phyloP scores from a whole-genome alignment of 202 grass and related monocot genomes.

The Eragrostis tef region DNA sequence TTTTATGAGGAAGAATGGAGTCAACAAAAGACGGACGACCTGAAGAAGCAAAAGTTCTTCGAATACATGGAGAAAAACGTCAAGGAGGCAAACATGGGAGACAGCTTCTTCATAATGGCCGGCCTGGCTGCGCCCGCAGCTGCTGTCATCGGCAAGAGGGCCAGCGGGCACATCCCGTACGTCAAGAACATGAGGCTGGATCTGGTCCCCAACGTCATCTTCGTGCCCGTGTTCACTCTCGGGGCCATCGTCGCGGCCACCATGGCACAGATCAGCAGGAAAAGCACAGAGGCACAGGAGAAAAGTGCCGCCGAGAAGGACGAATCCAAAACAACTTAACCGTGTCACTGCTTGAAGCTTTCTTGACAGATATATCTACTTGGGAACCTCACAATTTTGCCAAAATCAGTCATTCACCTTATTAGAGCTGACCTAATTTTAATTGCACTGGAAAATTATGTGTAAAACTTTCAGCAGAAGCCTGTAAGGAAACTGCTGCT shows the following conservation, averaged over 20 bases:
- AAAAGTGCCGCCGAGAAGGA: not conserved
- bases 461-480: not conserved
- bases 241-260: conserved; percentile 44
- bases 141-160: conserved; percentile 54
- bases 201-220: conserved; percentile 61
- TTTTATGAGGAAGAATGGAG: not conserved
- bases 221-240: conserved; percentile 65
- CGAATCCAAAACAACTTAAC: not conserved
- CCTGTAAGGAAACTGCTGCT: conserved; percentile 13
- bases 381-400: not conserved
- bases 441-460: conserved; percentile 4
- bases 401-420: not conserved
- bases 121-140: conserved; percentile 46
- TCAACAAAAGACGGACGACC: fast-evolving
- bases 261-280: conserved; percentile 42
- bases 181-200: conserved; percentile 72
- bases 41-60: not conserved
- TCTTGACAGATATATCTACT: conserved; percentile 1
- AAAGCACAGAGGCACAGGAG: not conserved
- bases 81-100: not conserved
- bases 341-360: not conserved
- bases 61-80: not conserved
- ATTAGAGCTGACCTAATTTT: conserved; percentile 8
- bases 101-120: conserved; percentile 46
- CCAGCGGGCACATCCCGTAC: conserved; percentile 46